Conservation (phyloP, 768 basidiomycete species). For the Russula dissimulans region DNA sequence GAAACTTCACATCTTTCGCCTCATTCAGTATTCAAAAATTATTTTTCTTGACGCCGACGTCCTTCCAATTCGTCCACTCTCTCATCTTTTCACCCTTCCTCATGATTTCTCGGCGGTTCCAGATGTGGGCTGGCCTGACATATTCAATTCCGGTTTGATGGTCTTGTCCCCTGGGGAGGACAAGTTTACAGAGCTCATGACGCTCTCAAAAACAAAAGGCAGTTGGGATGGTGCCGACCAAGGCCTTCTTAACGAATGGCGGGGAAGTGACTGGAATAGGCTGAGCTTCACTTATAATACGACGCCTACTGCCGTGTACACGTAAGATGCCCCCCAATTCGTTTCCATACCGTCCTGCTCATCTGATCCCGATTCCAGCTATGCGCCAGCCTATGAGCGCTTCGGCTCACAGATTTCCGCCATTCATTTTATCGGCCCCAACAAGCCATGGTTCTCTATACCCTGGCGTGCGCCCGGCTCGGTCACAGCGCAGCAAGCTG, state of each 20-base stretch:
- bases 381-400: slow-evolving; percentile 93
- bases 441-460: slow-evolving; percentile 89
- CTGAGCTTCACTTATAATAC: slow-evolving; percentile 98
- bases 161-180: slow-evolving; percentile 74
- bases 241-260: slow-evolving; percentile 94
- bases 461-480: slow-evolving; percentile 56
- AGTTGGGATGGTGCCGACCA: slow-evolving; percentile 99
- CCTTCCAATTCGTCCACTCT: slow-evolving; percentile 78
- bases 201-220: slow-evolving; percentile 67
- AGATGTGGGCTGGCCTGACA: slow-evolving; percentile 99
- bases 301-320: slow-evolving; percentile 94
- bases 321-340: slow-evolving; percentile 43
- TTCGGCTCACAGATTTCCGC: slow-evolving; percentile 81
- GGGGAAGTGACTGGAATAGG: slow-evolving; percentile 77
- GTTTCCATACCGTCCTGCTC: neutral
- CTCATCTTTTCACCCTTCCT: slow-evolving; percentile 81
- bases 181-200: slow-evolving; percentile 68
- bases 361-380: slow-evolving; percentile 38
- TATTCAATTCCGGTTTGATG: slow-evolving; percentile 96
- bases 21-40: slow-evolving; percentile 76
- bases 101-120: slow-evolving; percentile 88
- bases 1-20: slow-evolving; percentile 92
- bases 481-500: slow-evolving; percentile 26
- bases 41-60: slow-evolving; percentile 91
- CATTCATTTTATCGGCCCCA: slow-evolving; percentile 91